Base-by-base conservation (phyloP, 306 rosid species). In the Inga oerstediana region DNA sequence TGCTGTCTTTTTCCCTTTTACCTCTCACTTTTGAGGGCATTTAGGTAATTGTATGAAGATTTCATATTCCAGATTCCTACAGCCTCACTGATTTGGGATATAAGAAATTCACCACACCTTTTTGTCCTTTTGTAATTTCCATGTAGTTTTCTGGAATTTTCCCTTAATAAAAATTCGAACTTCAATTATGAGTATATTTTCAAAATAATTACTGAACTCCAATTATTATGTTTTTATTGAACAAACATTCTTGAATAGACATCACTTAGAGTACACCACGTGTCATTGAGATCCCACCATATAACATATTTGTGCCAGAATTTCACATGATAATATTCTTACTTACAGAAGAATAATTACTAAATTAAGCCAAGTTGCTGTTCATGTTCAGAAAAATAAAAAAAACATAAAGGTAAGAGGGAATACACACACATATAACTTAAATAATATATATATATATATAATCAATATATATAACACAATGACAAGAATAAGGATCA, bases 401-500 rank as follows among this genome's bases (percentile, higher is more conserved):
- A 45, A 85, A 82, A 88, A 16, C 75, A 80, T 20, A 75, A 37
- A 39, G 19, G 76, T 62, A 14, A 54, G 11, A 30, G 59, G 22
- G 69, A 84, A 80, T 85, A 80, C 74, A 77, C 8, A 8, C 1
- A 8, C 7, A 8, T 20, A 17, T 52, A 52, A 14, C 13, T 8
- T 44, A 44, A 8, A 44, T 44, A 8, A 52, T 52, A 52, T 19
- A 19, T 30, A 14, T 32, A 34, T 34, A 34, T 34, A 34, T 34
- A 34, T 30, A 17, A 64, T 3, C 62, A 80, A 78, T 75, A 76
- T 34, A 22, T 3, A 34, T 3, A 34, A 85, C 84, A 82, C 87
- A 83, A 78, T 66, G 90, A 87, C 87, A 83, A 85, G 65, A 85
- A 49, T 79, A 76, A 73, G 51, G 56, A 79, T 77, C 80, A 72